Base-by-base conservation (phyloP, 2,329 filamentous ascomycete genomes). In the Colletotrichum sp. region DNA sequence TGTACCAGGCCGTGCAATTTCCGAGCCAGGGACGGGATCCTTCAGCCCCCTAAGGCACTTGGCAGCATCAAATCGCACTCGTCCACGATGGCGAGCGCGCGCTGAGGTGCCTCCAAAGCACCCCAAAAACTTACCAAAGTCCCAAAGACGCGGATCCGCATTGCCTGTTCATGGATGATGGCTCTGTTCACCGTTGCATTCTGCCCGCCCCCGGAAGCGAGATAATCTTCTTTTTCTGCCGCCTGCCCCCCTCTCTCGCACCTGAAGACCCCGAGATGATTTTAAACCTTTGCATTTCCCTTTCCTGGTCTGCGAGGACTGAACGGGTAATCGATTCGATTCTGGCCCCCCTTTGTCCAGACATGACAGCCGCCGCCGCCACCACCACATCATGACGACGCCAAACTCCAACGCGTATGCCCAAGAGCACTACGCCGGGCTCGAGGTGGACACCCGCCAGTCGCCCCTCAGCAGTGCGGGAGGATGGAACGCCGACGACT, bases 361-460 rank as follows among this genome's bases (percentile, higher is more conserved):
- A 58, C 8, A 71, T 71, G 68, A 71, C 21, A 27, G 24, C 38
- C n/a, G 9, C 38, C 69, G 54, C 47, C 12, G 64, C 64, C 43
- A 24, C 64, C 43, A 57, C 12, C 54, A 31, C 64, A 65, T 34
- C 18, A 74, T 74, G 72, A 58, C 69, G n/a, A 61, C 69, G 8
- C 33, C 58, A 12, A 74, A 67, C 15, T 34, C 47, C 21, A 64
- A 73, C 36, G 47, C 57, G 34, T 34, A 57, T n/a, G 24, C 34
- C 12, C 38, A 65, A 13, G 63, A 72, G 64, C 54, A 74, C 31
- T 74, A 73, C 51, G 33, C 59, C 36, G 69, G 70, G 24, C 64
- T 68, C 27, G 72, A 72, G 69, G 69, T 72, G 16, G 72, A 74
- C 16, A 67, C 57, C 5, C 70, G 72, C 21, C 15, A 55, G 31